Evolutionary conservation across 495 filamentous ascomycete species (phyloP).

Genomic region (Talaromyces proteolyticus): DNA sequence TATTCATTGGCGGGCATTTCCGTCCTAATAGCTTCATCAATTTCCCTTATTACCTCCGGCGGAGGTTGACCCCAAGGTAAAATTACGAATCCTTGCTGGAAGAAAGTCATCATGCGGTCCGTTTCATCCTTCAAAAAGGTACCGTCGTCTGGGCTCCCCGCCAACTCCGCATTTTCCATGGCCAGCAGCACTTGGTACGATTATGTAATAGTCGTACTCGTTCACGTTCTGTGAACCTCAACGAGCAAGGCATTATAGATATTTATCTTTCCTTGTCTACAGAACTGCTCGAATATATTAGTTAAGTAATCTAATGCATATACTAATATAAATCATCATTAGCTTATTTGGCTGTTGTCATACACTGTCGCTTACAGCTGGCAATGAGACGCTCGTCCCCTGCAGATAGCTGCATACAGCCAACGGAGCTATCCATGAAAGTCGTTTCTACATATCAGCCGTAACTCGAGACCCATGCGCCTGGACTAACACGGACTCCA

Average conservation of each 20-base stretch:
- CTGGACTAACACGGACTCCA: not conserved
- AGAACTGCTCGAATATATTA: no score
- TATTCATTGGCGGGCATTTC: not conserved
- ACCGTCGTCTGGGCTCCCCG: not conserved
- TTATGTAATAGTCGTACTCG: not conserved
- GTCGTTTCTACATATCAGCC: not conserved
- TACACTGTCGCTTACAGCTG: no score
- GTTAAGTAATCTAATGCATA: no score
- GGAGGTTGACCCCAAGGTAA: not conserved
- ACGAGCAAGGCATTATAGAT: no score
- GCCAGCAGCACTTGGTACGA: not conserved
- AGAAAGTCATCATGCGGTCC: not conserved
- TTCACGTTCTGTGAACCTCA: no score
- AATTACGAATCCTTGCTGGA: not conserved
- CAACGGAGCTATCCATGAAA: no score
- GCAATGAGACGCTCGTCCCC: no score
- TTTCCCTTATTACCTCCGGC: not conserved
- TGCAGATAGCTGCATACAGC: no score
- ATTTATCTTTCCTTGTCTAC: no score
- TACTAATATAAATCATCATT: no score
- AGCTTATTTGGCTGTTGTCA: no score
- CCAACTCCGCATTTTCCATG: not conserved
- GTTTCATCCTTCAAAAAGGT: not conserved
- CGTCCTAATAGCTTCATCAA: not conserved
- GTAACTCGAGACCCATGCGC: not conserved